Evolutionary conservation across 352 stramenopile species (phyloP).

Genomic region (Phytophthora quininea): DNA sequence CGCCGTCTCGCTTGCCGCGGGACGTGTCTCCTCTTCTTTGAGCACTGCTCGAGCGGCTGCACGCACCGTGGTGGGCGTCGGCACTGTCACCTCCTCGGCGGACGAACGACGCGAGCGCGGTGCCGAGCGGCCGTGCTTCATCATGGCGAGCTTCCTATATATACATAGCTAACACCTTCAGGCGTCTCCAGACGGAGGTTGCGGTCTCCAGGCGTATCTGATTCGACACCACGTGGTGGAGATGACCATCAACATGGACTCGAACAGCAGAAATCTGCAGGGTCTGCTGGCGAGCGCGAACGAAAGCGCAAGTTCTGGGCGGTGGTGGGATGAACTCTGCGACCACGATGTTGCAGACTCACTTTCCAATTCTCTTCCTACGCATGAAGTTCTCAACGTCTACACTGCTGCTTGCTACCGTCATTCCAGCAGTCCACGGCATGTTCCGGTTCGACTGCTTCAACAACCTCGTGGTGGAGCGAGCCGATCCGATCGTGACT

Average conservation of each 20-base stretch:
- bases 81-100: slow-evolving; percentile 16
- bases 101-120: slow-evolving; percentile 15
- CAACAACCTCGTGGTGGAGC: slow-evolving; percentile 61
- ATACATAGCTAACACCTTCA: too few species aligned
- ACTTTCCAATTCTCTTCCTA: slow-evolving; percentile 14
- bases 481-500: slow-evolving; percentile 51
- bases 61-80: slow-evolving; percentile 21
- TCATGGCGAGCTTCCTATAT: slow-evolving; percentile 24
- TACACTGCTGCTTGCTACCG: slow-evolving; percentile 3
- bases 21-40: slow-evolving; percentile 38
- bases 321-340: too few species aligned
- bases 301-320: slow-evolving; percentile 4
- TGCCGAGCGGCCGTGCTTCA: slow-evolving; percentile 12
- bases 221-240: background rate
- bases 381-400: slow-evolving; percentile 21
- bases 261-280: slow-evolving; percentile 9
- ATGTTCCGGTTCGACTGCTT: slow-evolving; percentile 63
- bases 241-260: slow-evolving; percentile 15
- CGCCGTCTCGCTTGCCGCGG: slow-evolving; percentile 12
- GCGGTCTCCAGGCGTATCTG: too few species aligned
- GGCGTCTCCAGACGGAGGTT: too few species aligned
- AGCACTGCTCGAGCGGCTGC: slow-evolving; percentile 28
- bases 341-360: background rate
- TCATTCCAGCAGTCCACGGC: slow-evolving; percentile 3
- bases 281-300: slow-evolving; percentile 9